These are phyloP conservation scores for Colletotrichum brevisporum DNA, from an alignment of 2,329 filamentous ascomycete species.

Conservation along the genomic window DNA sequence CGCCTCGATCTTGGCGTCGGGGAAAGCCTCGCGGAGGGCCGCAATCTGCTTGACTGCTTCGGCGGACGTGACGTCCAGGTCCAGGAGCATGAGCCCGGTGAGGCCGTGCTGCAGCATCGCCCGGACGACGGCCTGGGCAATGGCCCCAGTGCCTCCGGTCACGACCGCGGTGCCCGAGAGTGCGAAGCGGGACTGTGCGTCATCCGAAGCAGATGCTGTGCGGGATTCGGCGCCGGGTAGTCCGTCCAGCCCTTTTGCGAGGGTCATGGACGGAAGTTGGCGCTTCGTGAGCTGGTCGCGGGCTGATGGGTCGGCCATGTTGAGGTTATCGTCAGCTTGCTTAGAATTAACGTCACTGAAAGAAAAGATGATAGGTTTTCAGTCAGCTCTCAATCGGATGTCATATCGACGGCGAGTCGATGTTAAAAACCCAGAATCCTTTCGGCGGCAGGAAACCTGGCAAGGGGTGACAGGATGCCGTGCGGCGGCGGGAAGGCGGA, in stretches of 20 bases:
- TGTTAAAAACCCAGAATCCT: neutral
- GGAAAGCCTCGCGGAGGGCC: constrained; percentile 67
- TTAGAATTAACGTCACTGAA: neutral
- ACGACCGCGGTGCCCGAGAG: constrained; percentile 59
- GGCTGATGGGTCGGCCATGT: constrained; percentile 27
- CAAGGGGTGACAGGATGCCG: constrained; percentile 34
- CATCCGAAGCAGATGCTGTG: constrained; percentile 26
- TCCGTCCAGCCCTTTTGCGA: constrained; percentile 33
- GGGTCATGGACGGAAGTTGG: constrained; percentile 46
- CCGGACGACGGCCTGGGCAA: constrained; percentile 75
- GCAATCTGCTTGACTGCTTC: constrained; percentile 52
- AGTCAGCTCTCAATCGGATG: neutral
- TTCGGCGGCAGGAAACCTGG: neutral
- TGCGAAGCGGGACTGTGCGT: constrained; percentile 46
- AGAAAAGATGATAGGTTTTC: too few relatives aligned
- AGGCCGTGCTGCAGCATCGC: constrained; percentile 80
- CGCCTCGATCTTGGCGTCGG: constrained; percentile 63
- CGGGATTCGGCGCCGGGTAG: constrained; percentile 34
- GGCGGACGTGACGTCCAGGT: constrained; percentile 63
- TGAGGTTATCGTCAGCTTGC: neutral
- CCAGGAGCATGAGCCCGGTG: constrained; percentile 71
- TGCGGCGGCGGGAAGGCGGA: constrained; percentile 16
- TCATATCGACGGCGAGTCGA: neutral
- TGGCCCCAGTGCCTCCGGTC: constrained; percentile 76
- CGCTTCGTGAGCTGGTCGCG: constrained; percentile 44